Percentiles rank a stretch among this genome's conserved stretches.
phyloP scores from a whole-genome alignment of 2,329 filamentous ascomycete genomes.

The Penicillium oxalicum region DNA sequence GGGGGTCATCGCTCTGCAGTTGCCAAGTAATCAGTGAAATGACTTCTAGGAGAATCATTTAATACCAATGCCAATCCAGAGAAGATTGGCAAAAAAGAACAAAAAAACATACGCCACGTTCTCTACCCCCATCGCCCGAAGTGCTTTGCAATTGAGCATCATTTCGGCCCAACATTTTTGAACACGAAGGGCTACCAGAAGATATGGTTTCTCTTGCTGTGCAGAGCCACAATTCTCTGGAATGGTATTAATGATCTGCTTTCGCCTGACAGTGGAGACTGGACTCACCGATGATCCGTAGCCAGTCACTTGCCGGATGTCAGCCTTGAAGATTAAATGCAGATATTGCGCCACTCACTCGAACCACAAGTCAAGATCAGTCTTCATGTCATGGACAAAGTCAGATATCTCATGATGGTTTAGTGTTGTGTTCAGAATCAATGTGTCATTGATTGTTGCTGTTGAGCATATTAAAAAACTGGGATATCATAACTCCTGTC shows the following conservation, averaged over 20 bases:
- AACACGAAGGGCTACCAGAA: conserved; percentile 45
- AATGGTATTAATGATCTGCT: background rate
- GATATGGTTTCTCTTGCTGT: conserved; percentile 31
- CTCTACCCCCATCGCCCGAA: conserved; percentile 46
- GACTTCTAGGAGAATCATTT: too few species aligned
- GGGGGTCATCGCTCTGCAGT: conserved; percentile 42
- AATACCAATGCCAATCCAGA: too few species aligned
- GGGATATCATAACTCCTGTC: too few species aligned
- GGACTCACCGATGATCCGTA: conserved; percentile 30
- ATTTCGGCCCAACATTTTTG: conserved; percentile 52
- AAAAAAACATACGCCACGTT: conserved; percentile 38
- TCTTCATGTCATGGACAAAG: conserved; percentile 41
- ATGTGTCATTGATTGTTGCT: conserved; percentile 36
- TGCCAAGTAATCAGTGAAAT: background rate
- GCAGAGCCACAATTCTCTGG: conserved; percentile 25
- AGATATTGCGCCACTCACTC: conserved; percentile 22
- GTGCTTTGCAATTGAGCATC: conserved; percentile 48
- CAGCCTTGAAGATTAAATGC: background rate
- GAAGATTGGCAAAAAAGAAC: too few species aligned
- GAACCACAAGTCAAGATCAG: conserved; percentile 48
- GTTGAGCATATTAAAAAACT: background rate
- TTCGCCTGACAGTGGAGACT: background rate
- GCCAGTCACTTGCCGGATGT: conserved; percentile 28
- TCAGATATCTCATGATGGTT: conserved; percentile 35
- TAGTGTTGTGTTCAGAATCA: conserved; percentile 22